Conservation (phyloP, 1,284 basidiomycete genomes). For the Ustilago sp. region DNA sequence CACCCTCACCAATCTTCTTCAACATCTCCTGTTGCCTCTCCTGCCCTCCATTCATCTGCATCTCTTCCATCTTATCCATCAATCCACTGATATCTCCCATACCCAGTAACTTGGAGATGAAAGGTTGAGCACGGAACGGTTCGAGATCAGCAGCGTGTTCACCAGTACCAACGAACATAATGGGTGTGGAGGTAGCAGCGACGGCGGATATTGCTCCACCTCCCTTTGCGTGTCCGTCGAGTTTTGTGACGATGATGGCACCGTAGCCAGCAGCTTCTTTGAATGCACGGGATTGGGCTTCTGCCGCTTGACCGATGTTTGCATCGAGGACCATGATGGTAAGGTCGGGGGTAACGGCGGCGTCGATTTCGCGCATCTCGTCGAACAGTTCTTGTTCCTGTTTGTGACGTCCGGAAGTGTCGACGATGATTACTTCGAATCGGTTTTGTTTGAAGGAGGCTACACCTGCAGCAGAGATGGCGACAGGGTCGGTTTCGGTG, state of each 20-base stretch:
- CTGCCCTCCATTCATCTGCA: constrained; percentile 75
- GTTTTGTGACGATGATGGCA: constrained; percentile 98
- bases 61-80: constrained; percentile 77
- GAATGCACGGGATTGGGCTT: constrained; percentile 94
- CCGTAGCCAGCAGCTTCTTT: constrained; percentile 98
- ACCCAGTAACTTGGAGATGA: constrained; percentile 95
- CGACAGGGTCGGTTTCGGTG: constrained; percentile 97
- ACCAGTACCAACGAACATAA: constrained; percentile 97
- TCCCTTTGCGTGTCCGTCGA: constrained; percentile 99
- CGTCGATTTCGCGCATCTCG: constrained; percentile 97
- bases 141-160: constrained; percentile 97
- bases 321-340: constrained; percentile 72
- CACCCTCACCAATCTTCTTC: constrained; percentile 92
- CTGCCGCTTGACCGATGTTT: constrained; percentile 88
- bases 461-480: constrained; percentile 93
- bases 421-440: constrained; percentile 99
- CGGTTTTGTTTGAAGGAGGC: constrained; percentile 96
- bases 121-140: constrained; percentile 93
- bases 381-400: constrained; percentile 96
- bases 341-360: constrained; percentile 84
- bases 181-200: constrained; percentile 96
- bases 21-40: constrained; percentile 98
- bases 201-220: constrained; percentile 99
- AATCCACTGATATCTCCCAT: constrained; percentile 96
- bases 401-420: constrained; percentile 96